phyloP scores from a whole-genome alignment of 768 basidiomycete species.

The Russula virescens region DNA sequence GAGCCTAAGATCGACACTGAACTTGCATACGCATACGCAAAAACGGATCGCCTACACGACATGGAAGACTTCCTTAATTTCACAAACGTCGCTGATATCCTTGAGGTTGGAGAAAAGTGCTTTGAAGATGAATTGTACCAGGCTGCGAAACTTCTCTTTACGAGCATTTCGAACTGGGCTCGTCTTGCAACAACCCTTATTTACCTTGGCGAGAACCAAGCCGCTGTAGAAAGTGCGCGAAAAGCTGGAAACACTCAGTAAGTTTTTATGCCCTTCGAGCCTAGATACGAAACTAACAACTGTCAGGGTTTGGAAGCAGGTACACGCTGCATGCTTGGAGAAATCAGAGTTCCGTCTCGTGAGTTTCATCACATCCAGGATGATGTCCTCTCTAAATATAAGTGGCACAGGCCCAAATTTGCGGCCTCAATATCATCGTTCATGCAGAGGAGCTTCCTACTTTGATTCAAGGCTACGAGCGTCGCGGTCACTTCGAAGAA shows the following conservation, averaged over 20 bases:
- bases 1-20: slow-evolving; percentile 99
- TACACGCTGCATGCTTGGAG: slow-evolving; percentile 96
- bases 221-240: slow-evolving; percentile 97
- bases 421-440: slow-evolving; percentile 96
- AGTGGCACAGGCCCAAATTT: slow-evolving; percentile 78
- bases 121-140: slow-evolving; percentile 98
- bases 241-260: slow-evolving; percentile 99
- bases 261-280: neutral
- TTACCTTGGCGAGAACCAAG: slow-evolving; percentile 96
- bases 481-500: slow-evolving; percentile 90
- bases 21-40: slow-evolving; percentile 96
- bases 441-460: slow-evolving; percentile 82
- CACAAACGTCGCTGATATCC: slow-evolving; percentile 97
- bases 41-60: slow-evolving; percentile 94
- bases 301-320: slow-evolving; percentile 97
- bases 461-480: slow-evolving; percentile 80
- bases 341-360: slow-evolving; percentile 93
- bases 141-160: slow-evolving; percentile 92
- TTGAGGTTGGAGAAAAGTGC: slow-evolving; percentile 98
- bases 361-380: slow-evolving; percentile 23
- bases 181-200: slow-evolving; percentile 96
- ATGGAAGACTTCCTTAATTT: slow-evolving; percentile 99
- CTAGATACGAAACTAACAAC: slow-evolving; percentile 17
- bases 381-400: slow-evolving; percentile 13
- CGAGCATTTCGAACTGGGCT: slow-evolving; percentile 98